A percentile compares a stretch with the other conserved stretches of the same genome.
These are phyloP conservation scores for Sporisorium scitamineum DNA, from an alignment of 1,284 basidiomycete species.

Conservation along the genomic window DNA sequence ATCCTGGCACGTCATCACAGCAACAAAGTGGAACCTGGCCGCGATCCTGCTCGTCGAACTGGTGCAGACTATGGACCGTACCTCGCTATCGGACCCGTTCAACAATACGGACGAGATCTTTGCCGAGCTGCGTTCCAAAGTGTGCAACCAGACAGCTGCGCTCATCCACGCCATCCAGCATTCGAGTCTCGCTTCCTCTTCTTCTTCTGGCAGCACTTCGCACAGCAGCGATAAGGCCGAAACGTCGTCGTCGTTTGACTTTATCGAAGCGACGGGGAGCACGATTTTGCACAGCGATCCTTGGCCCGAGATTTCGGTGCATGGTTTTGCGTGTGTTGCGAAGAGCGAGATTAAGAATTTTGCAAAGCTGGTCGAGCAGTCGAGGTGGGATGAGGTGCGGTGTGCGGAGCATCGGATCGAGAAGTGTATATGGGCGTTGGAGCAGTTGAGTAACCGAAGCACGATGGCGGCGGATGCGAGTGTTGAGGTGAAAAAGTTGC, in stretches of 20 bases:
- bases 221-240: background rate
- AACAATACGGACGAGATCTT: constrained; percentile 28
- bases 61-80: constrained; percentile 33
- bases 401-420: constrained; percentile 25
- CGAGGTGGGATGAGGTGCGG: constrained; percentile 28
- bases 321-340: constrained; percentile 27
- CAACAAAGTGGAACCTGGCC: constrained; percentile 42
- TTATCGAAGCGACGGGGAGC: constrained; percentile 28
- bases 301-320: constrained; percentile 42
- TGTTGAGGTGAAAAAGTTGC: constrained; percentile 20
- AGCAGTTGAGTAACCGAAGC: constrained; percentile 38
- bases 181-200: constrained; percentile 2
- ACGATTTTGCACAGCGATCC: constrained; percentile 43
- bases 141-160: constrained; percentile 38
- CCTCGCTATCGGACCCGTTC: constrained; percentile 19
- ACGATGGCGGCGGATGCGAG: constrained; percentile 35
- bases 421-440: constrained; percentile 45
- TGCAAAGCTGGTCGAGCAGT: constrained; percentile 1
- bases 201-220: background rate
- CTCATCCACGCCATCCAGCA: constrained; percentile 43
- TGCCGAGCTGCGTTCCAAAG: constrained; percentile 18
- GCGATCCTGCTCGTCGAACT: constrained; percentile 41
- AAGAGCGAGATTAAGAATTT: constrained; percentile 41
- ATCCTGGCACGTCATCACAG: constrained; percentile 38
- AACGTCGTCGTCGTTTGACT: constrained; percentile 20